phyloP scores from a whole-genome alignment of 495 filamentous ascomycete species.

The Penicillium canariense region DNA sequence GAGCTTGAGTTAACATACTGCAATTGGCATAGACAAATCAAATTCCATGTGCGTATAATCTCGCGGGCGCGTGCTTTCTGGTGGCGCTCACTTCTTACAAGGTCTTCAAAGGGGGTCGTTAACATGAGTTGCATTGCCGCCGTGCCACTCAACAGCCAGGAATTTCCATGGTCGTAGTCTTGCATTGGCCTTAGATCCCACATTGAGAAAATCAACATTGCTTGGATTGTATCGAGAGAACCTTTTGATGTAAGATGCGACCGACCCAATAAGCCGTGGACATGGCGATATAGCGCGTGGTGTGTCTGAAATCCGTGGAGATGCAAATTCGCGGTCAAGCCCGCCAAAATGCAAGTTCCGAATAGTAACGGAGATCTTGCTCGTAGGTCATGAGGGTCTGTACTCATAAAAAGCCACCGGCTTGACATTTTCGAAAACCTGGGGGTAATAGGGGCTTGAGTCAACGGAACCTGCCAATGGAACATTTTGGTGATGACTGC shows the following conservation, averaged over 20 bases:
- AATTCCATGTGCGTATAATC: constrained; percentile 18
- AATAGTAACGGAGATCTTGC: constrained; percentile 15
- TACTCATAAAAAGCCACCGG: constrained; percentile 23
- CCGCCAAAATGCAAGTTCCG: constrained; percentile 20
- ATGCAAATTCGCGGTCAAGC: constrained; percentile 11
- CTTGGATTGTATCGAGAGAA: constrained; percentile 18
- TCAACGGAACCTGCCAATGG: too few relatives aligned
- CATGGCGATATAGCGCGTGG: constrained; percentile 14
- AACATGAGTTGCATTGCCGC: constrained; percentile 18
- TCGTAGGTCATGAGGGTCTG: constrained; percentile 3
- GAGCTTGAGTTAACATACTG: constrained; percentile 10
- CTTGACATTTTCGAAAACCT: constrained; percentile 21
- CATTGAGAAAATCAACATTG: constrained; percentile 21
- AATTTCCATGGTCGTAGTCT: constrained; percentile 20
- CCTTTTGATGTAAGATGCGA: constrained; percentile 8
- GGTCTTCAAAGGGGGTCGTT: constrained; percentile 12
- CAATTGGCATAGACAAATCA: constrained; percentile 20
- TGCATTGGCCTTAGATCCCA: constrained; percentile 18
- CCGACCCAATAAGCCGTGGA: constrained; percentile 12
- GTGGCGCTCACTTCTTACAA: neutral
- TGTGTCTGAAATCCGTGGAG: constrained; percentile 17
- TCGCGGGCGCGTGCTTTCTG: constrained; percentile 6
- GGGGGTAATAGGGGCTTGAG: neutral
- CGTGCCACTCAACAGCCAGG: constrained; percentile 18
- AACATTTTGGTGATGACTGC: neutral